phyloP scores from a whole-genome alignment of 2,329 filamentous ascomycete genomes.

The Paracamarosporium sp. region DNA sequence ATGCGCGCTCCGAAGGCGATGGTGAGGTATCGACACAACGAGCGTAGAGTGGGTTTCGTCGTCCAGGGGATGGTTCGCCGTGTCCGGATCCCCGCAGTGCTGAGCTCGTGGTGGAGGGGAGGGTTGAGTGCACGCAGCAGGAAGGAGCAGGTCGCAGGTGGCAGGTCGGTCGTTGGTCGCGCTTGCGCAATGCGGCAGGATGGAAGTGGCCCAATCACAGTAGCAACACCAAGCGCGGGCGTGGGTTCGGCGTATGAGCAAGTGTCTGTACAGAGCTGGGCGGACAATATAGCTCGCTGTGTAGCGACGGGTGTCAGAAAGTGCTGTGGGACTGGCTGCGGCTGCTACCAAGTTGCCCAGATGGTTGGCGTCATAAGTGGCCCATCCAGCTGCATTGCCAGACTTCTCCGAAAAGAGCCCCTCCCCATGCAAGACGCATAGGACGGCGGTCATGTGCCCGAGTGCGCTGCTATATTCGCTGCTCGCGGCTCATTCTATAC shows the following conservation, averaged over 20 bases:
- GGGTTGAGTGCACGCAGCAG: constrained; percentile 10
- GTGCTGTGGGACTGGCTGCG: not conserved
- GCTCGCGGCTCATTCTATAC: not conserved
- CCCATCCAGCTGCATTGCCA: not conserved
- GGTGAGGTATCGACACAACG: not conserved
- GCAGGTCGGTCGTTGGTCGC: constrained; percentile 29
- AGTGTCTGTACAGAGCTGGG: not conserved
- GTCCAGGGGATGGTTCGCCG: not conserved
- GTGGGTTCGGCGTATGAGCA: not conserved
- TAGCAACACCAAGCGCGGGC: not conserved
- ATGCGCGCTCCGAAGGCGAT: not conserved
- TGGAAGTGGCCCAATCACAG: constrained; percentile 1
- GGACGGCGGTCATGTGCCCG: constrained; percentile 5
- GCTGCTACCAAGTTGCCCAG: constrained; percentile 2
- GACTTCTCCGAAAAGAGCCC: not conserved
- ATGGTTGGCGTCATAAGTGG: not conserved
- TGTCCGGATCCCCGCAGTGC: constrained; percentile 1
- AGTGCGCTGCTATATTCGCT: not conserved
- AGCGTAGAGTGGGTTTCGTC: not conserved
- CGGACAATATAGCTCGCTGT: not conserved
- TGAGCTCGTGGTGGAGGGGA: constrained; percentile 3
- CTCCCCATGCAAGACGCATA: constrained; percentile 3
- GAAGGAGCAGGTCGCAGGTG: constrained; percentile 20
- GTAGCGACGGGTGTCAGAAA: not conserved
- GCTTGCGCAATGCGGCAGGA: constrained; percentile 7